Evolutionary conservation across 306 rosid species (phyloP), one percentile per base, ranked within the genome.

Genomic region (Cajanus cajan): DNA sequence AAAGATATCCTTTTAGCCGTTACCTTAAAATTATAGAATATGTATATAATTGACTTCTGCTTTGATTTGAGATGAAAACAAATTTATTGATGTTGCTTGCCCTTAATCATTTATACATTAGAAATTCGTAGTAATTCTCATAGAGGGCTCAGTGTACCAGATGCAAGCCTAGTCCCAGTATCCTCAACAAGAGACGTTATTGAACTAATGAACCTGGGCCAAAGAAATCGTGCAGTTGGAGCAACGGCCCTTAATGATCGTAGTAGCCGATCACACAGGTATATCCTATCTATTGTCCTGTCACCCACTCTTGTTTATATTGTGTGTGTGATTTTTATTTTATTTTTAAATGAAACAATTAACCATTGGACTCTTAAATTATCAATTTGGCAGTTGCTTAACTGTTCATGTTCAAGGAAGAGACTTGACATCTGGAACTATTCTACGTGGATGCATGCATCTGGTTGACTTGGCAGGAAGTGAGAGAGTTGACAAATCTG

Each of bases 261-360:
- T 15, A 94, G 98, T 57, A 94, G 98, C 82, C 95, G 98, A 64
- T 94, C 98, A 77, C 98, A 94, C 83, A 94, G 97, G 98, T 90
- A 68, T 64, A 37, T 82, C 67, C 40, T 45, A 21, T 66, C 68
- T 37, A 16, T 11, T 61, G 5, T 55, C 34, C 7, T 39, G 62
- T 63, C 54, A n/a, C 69, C 18, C 22, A 19, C 51, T 61, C 68
- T 78, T 59, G 22, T 44, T 73, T 79, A 31, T 73, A 6, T 78
- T 24, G 15, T 18, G 24, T 58, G 58, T 51, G 31, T 44, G n/a
- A n/a, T n/a, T n/a, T n/a, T n/a, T n/a, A n/a, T n/a, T n/a, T n/a
- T n/a, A 4, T 58, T 31, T 25, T 13, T 37, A 9, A 65, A 39
- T 58, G 72, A 71, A 40, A 44, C 63, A 72, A 63, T 78, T 58